Base-by-base conservation (phyloP, 768 basidiomycete species). In the Agaricus sinodeliciosus region DNA sequence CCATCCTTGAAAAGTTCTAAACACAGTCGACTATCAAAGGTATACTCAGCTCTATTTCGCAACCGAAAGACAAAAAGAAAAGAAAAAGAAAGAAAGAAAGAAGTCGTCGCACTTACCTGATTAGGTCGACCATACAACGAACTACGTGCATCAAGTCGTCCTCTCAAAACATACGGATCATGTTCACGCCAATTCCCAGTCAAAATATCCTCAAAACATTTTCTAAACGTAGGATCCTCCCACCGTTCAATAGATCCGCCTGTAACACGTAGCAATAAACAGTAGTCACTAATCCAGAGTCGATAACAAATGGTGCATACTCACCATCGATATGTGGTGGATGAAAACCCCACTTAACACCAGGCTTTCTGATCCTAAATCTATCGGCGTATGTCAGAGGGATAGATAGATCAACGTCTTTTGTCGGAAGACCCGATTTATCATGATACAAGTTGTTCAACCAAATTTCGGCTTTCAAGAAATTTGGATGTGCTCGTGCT, bases 1-100 rank as follows among this genome's bases (percentile, higher is more conserved):
- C 87, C 87, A 90, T n/a, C 86, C 87, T 59, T 89, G 87, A 70
- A 84, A 90, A 2, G 82, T 80, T 48, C 79, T 69, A 61, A 82
- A 80, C 6, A 80, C 71, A 51, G 65, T 78, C 19, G 76, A 72
- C 65, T 77, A 55, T 2, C 36, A 55, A 41, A 25, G 43, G 48
- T 55, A 59, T 19, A 27, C 4, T 49, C 25, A 47, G 22, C 3
- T 22, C 15, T 12, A 4, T 11, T 11, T 31, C 31, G 2, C 7
- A 31, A 31, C 22, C 22, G 3, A 22, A 22, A 22, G 22, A 3
- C 1, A 22, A 22, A 22, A 22, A 22, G 22, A 4, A 36, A n/a
- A 35, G 15, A n/a, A 4, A 4, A 4, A 15, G 3, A n/a, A 28
- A 27, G 15, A n/a, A 35, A 19, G 7, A 28, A 27, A 26, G 8